phyloP scores from a whole-genome alignment of 148 eudicot species.

The Hydrangea macrophylla region DNA sequence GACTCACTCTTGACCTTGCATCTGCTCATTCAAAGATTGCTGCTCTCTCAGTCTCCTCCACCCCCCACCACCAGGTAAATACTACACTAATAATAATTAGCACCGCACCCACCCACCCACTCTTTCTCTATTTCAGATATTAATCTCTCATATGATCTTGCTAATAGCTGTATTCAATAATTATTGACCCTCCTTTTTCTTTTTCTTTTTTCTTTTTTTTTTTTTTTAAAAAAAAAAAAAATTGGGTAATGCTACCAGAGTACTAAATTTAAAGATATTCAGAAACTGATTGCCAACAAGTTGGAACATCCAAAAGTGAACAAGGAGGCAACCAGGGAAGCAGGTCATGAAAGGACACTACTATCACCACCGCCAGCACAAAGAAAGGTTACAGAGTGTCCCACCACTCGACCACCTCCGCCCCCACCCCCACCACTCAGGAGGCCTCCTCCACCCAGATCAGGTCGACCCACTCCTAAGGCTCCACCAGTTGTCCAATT shows the following conservation, averaged over 20 bases:
- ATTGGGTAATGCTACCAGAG: conserved; percentile 2
- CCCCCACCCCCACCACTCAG: conserved; percentile 17
- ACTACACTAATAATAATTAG: too few species aligned
- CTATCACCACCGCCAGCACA: neutral
- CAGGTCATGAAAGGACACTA: neutral
- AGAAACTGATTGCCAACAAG: conserved; percentile 22
- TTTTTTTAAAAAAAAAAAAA: neutral
- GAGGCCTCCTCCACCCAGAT: neutral
- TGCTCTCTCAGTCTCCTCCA: neutral
- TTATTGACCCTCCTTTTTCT: neutral
- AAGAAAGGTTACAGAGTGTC: conserved; percentile 4
- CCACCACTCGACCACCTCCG: conserved; percentile 10
- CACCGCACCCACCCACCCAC: too few species aligned
- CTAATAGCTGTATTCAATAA: too few species aligned
- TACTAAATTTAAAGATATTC: conserved; percentile 22
- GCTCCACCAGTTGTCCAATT: conserved; percentile 5
- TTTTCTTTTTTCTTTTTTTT: neutral
- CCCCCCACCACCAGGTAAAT: neutral
- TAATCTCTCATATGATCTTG: too few species aligned
- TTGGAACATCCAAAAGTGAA: conserved; percentile 10
- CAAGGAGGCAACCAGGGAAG: conserved; percentile 6
- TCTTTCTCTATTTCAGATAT: too few species aligned
- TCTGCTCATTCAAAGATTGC: conserved; percentile 15
- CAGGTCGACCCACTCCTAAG: conserved; percentile 5
- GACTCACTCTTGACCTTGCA: conserved; percentile 21